phyloP scores from a whole-genome alignment of 805 yeast genomes.

The Candida ipomoeae region DNA sequence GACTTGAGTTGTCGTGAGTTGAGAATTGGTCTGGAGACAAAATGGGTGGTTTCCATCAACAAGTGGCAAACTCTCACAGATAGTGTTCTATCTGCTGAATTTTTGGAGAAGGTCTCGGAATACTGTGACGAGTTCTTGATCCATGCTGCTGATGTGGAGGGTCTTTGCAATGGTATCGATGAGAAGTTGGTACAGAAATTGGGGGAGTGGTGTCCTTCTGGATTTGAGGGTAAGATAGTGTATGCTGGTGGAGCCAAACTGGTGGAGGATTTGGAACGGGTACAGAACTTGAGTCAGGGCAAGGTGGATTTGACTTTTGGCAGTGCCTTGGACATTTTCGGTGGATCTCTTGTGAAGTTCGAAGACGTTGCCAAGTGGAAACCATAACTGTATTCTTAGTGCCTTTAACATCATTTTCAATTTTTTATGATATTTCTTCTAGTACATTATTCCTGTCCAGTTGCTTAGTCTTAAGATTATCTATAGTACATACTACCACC shows the following conservation, averaged over 20 bases:
- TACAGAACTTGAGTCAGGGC: constrained; percentile 65
- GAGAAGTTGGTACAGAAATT: constrained; percentile 64
- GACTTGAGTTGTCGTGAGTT: constrained; percentile 76
- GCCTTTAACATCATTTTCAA: too few relatives aligned
- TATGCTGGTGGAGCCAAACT: constrained; percentile 97
- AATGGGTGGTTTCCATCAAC: constrained; percentile 96
- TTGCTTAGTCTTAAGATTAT: background rate
- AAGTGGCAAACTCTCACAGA: constrained; percentile 92
- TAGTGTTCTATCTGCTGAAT: constrained; percentile 48
- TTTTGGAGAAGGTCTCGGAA: constrained; percentile 49
- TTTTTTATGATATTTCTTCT: too few relatives aligned
- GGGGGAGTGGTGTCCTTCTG: constrained; percentile 68
- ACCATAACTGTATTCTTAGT: too few relatives aligned
- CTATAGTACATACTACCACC: constrained; percentile 22
- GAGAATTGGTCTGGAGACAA: constrained; percentile 17
- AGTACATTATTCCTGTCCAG: background rate
- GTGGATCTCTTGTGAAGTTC: constrained; percentile 77
- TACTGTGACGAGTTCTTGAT: constrained; percentile 85
- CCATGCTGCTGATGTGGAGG: constrained; percentile 99
- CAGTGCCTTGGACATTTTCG: constrained; percentile 90
- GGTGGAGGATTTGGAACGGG: constrained; percentile 63
- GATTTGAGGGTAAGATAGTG: constrained; percentile 63
- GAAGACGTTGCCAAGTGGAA: constrained; percentile 70
- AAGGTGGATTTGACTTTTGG: constrained; percentile 92
- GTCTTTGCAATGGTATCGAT: constrained; percentile 90